A percentile compares a stretch with the other conserved stretches of the same genome.
These are phyloP conservation scores for Nakaseomyces uthaithaninus DNA, from an alignment of 1,139 yeast genomes.

Conservation along the genomic window DNA sequence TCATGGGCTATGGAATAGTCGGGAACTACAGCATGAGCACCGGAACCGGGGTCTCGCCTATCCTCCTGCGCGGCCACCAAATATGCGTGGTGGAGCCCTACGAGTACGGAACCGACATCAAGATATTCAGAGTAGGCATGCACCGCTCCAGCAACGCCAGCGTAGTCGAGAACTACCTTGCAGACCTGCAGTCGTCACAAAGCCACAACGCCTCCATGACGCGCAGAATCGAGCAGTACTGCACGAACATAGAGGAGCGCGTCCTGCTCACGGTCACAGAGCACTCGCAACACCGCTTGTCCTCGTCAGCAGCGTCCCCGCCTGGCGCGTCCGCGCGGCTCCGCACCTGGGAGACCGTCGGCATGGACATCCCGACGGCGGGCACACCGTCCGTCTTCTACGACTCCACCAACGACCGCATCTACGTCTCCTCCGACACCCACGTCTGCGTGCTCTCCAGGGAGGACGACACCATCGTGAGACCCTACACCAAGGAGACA, in stretches of 20 bases:
- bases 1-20: constrained; percentile 3
- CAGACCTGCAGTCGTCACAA: background rate
- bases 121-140: background rate
- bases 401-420: constrained; percentile 3
- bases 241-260: background rate
- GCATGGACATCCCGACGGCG: background rate
- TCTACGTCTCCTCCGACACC: constrained; percentile 1
- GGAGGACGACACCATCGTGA: background rate
- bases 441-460: background rate
- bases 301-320: background rate
- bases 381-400: constrained; percentile 5
- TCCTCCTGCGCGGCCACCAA: background rate
- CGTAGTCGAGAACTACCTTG: background rate
- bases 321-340: background rate
- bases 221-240: background rate
- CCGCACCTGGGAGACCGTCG: background rate
- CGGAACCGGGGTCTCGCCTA: background rate
- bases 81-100: constrained; percentile 2
- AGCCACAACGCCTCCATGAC: background rate
- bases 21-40: constrained; percentile 1
- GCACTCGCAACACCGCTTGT: background rate
- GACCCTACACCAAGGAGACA: constrained; percentile 1
- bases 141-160: background rate
- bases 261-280: background rate
- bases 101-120: constrained; percentile 1